Evolutionary conservation across 2,329 filamentous ascomycete genomes (phyloP).

Genomic region (Parascedosporium putredinis): DNA sequence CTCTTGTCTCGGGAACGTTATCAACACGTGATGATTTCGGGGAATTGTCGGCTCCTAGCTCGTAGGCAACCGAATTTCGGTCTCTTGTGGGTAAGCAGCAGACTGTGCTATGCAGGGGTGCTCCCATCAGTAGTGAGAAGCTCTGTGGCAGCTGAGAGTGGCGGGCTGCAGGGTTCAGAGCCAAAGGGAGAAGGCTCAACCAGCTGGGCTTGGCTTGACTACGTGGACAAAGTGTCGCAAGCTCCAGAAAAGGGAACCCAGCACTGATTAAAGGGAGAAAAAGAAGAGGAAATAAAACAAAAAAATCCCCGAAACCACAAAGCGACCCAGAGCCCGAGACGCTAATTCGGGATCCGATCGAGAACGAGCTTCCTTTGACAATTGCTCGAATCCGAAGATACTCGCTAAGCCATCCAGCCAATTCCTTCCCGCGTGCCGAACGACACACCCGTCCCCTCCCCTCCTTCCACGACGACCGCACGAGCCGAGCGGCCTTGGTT

Average conservation of each 20-base stretch:
- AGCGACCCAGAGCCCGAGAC: not conserved
- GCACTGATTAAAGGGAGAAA: no score
- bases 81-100: no score
- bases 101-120: no score
- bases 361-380: no score
- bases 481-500: no score
- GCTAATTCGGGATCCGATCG: no score
- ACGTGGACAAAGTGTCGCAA: not conserved
- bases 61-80: no score
- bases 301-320: not conserved
- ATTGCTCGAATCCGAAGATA: no score
- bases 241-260: not conserved
- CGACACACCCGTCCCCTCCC: not conserved
- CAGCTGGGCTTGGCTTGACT: constrained; percentile 3
- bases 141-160: not conserved
- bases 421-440: not conserved
- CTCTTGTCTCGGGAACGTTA: constrained; percentile 8
- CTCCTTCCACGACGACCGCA: no score
- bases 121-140: no score
- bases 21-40: constrained; percentile 17
- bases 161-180: not conserved
- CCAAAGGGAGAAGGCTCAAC: constrained; percentile 3
- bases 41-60: constrained; percentile 10
- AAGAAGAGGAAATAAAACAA: no score
- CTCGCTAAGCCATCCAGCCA: no score